Evolutionary conservation across 2,329 filamentous ascomycete species (phyloP).

Genomic region (Dothidotthia symphoricarpi): DNA sequence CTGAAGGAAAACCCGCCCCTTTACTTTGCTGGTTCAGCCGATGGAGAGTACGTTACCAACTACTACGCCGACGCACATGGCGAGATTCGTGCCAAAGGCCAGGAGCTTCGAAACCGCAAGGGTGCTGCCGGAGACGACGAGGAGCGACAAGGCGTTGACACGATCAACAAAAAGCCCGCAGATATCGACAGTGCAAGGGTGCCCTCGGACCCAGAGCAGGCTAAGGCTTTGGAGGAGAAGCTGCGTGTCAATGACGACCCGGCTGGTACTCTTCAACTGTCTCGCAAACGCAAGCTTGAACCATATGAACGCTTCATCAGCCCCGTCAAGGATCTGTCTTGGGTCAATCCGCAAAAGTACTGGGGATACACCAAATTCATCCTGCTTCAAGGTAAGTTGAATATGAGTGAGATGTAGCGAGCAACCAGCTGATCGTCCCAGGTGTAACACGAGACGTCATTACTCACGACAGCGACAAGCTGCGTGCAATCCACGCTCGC

Average conservation of each 20-base stretch:
- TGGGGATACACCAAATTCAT: constrained; percentile 46
- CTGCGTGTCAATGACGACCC: constrained; percentile 6
- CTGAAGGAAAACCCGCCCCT: constrained; percentile 42
- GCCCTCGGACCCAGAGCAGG: constrained; percentile 11
- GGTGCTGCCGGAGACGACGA: constrained; percentile 3
- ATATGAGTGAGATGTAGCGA: neutral
- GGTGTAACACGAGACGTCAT: constrained; percentile 47
- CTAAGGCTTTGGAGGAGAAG: constrained; percentile 15
- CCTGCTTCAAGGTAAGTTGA: constrained; percentile 41
- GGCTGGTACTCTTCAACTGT: constrained; percentile 7
- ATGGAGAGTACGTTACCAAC: constrained; percentile 39
- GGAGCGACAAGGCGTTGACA: constrained; percentile 7
- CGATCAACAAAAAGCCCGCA: constrained; percentile 4
- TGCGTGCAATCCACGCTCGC: constrained; percentile 43
- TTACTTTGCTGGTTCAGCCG: constrained; percentile 43
- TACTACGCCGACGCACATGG: constrained; percentile 42
- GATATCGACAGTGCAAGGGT: constrained; percentile 6
- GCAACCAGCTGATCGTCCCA: constrained; percentile 1
- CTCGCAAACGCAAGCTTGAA: constrained; percentile 28
- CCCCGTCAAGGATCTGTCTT: constrained; percentile 37
- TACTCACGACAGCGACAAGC: constrained; percentile 41
- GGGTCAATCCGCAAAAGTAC: constrained; percentile 30
- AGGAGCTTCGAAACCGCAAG: constrained; percentile 12
- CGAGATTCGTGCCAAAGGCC: constrained; percentile 21
- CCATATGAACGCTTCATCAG: constrained; percentile 36